Percentiles rank a stretch among this genome's conserved stretches.
These are phyloP conservation scores for Escallonia rubra DNA, from an alignment of 129 eudicot genomes.

Conservation along the genomic window DNA sequence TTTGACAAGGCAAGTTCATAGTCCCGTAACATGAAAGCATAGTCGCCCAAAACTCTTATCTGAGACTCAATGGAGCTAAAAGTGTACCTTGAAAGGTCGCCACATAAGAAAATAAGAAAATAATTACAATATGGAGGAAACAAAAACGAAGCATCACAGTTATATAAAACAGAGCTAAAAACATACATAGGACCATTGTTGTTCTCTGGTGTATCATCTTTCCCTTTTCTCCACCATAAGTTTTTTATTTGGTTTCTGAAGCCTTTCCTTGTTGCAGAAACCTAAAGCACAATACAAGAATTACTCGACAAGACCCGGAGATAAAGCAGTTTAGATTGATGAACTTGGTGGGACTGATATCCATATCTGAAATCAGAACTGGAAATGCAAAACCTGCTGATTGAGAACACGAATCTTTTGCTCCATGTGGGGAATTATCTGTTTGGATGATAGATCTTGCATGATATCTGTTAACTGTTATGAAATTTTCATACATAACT, in stretches of 20 bases:
- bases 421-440: constrained; percentile 92
- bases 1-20: constrained; percentile 95
- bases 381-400: constrained; percentile 67
- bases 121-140: not conserved
- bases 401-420: constrained; percentile 76
- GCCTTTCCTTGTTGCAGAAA: constrained; percentile 95
- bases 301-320: no score
- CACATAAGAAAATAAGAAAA: constrained; percentile 22
- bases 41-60: constrained; percentile 92
- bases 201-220: constrained; percentile 74
- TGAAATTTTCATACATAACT: not conserved
- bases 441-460: constrained; percentile 88
- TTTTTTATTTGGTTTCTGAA: constrained; percentile 93
- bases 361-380: not conserved
- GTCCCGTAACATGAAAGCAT: constrained; percentile 94
- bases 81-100: constrained; percentile 65
- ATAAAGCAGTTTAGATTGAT: no score
- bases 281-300: constrained; percentile 34
- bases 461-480: constrained; percentile 58
- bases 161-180: not conserved
- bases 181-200: constrained; percentile 69
- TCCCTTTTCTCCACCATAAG: constrained; percentile 99
- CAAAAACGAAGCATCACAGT: not conserved
- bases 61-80: constrained; percentile 92
- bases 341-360: not conserved